Evolutionary conservation across 495 filamentous ascomycete genomes (phyloP), one percentile per base, ranked within the genome.

Genomic region (Neurospora tetrasperma): DNA sequence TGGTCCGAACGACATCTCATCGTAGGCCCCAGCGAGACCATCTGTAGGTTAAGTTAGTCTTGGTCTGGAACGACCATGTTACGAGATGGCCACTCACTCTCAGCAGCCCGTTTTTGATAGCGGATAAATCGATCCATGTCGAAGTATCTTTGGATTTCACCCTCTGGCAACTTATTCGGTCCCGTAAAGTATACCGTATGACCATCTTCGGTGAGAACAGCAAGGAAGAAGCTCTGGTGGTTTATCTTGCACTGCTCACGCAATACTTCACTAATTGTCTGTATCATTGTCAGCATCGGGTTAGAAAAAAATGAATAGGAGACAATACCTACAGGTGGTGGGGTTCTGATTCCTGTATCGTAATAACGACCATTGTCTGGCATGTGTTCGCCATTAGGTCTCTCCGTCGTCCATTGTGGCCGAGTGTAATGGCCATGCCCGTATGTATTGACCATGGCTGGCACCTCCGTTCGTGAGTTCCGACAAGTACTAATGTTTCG

Each of bases 241-340:
- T 78, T 72, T 62, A 85, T 80, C 41, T 76, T 74, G 73, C 83
- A 84, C 16, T 81, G 76, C 27, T 83, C 82, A 16, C 79, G 78
- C 4, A 85, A 72, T 10, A 81, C 82, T 42, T 77, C 76, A 20
- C 79, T 76, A 59, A 85, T 81, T 40, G 79, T 80, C 83, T 84
- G 72, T 39, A 31, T 41, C 62, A 41, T 7, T 1, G 74, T 80
- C 40, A 76, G 76, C 39, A 48, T 35, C 38, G 14, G 69, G 70
- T 62, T 39, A 20, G 71, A 35, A 73, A 66, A 69, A 73, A 66
- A 70, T 46, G 41, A 48, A 20, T 39, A 54, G n/a, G 35, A 59
- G 40, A 16, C 20, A 42, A 42, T 48, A 42, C 78, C 38, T 74
- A 75, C 77, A 42, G 75, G 54, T 44, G 77, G 75, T 62, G 76